Evolutionary conservation across 148 eudicot species (phyloP), one percentile per base, ranked within the genome.

Genomic region (Talinum fruticosum): DNA sequence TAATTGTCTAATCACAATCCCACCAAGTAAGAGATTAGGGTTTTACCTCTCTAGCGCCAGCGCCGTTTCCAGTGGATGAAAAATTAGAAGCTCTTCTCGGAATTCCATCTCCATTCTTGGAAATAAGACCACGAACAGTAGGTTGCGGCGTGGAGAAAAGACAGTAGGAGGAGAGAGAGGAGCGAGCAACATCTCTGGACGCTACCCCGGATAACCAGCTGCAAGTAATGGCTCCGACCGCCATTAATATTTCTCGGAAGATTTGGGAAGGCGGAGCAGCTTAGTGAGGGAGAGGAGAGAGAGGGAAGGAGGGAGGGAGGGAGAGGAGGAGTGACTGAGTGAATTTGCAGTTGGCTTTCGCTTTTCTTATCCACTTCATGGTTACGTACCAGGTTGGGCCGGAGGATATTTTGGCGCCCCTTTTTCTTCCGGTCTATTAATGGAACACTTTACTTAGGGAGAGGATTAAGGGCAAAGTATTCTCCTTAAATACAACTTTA

Each of bases 201-300:
- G 73, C 32, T 23, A 66, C 2, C 10, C 84, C 80, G 13, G 72
- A 66, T 4, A 77, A 36, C 84, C 80, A 81, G 73, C 80, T 65
- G 44, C 83, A 36, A 30, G 38, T 73, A 5, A 66, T 6, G 19
- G 74, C 79, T 69, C 51, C 74, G 7, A 77, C 70, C 77, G 80
- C 84, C 84, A 81, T 81, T 54, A 7, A 41, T 37, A 33, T 10
- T 10, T 66, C 36, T 30, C 19, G 4, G 35, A 13, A 6, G 38
- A 0, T 67, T 36, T 36, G 23, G 8, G n/a, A 18, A 66, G 23
- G 41, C 38, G 18, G 70, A 34, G 38, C 19, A 65, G 35, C 68
- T 65, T 28, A 23, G 38, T 15, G 24, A 34, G 34, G 37, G 24
- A 21, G 70, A 34, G 15, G 6, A n/a, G 47, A 23, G 3, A 28